These are phyloP conservation scores for Vigna trinervia DNA, from an alignment of 306 rosid genomes.

Conservation along the genomic window DNA sequence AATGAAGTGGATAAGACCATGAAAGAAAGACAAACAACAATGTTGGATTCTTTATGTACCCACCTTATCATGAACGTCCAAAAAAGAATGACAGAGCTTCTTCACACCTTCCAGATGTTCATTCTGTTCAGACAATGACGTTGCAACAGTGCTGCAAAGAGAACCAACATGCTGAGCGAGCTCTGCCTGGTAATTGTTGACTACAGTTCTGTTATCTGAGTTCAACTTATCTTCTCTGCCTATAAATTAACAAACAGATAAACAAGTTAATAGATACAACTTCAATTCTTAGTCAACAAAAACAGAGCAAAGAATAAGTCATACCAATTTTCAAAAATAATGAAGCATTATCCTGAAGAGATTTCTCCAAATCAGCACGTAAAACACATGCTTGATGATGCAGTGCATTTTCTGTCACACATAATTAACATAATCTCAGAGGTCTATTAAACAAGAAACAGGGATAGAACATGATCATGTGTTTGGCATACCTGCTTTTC, in stretches of 20 bases:
- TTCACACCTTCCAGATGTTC: constrained; percentile 84
- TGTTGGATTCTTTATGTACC: constrained; percentile 1
- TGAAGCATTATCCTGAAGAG: constrained; percentile 74
- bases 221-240: constrained; percentile 88
- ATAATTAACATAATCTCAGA: constrained; percentile 33
- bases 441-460: constrained; percentile 5
- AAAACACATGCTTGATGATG: constrained; percentile 85
- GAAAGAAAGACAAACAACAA: not conserved
- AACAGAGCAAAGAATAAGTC: not conserved
- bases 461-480: not conserved
- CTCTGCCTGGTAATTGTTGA: constrained; percentile 76
- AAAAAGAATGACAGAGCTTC: constrained; percentile 69
- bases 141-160: constrained; percentile 71
- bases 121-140: constrained; percentile 69
- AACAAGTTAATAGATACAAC: not conserved
- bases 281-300: not conserved
- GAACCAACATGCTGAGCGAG: constrained; percentile 76
- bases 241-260: constrained; percentile 31
- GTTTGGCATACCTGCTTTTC: constrained; percentile 83
- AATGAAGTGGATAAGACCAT: constrained; percentile 1
- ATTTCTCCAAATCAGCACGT: constrained; percentile 83
- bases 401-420: constrained; percentile 78
- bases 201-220: constrained; percentile 72
- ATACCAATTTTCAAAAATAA: constrained; percentile 84
- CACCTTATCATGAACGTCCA: constrained; percentile 77